phyloP scores from a whole-genome alignment of 495 filamentous ascomycete genomes.

The Penicillium daleae region DNA sequence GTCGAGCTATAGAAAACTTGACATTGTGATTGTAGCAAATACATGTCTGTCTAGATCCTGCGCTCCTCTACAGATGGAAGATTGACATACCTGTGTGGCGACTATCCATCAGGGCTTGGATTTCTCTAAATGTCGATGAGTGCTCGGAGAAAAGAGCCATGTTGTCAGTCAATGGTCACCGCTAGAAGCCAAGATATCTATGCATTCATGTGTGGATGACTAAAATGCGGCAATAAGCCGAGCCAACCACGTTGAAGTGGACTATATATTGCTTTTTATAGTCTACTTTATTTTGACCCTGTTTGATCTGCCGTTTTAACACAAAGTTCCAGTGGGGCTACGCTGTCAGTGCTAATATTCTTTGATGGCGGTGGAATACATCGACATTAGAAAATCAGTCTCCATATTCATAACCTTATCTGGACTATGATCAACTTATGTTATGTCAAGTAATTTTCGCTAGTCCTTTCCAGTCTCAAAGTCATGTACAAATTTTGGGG shows the following conservation, averaged over 20 bases:
- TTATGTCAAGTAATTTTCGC: background rate
- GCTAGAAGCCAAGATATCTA: background rate
- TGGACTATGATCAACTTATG: background rate
- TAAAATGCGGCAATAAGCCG: background rate
- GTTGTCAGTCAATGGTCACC: no score
- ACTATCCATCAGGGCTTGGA: no score
- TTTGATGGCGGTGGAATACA: background rate
- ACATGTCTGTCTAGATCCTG: no score
- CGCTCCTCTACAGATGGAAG: no score
- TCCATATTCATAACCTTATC: background rate
- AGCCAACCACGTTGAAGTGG: constrained; percentile 2
- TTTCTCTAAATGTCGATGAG: no score
- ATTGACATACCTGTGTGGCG: background rate
- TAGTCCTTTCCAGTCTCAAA: background rate
- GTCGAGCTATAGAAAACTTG: no score
- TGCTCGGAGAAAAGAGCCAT: background rate
- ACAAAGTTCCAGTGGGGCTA: no score
- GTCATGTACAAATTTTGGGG: constrained; percentile 12
- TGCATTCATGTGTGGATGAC: background rate
- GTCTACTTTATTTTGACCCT: constrained; percentile 2
- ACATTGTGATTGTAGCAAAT: no score
- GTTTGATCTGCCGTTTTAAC: background rate
- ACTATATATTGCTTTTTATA: background rate
- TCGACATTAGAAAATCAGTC: background rate
- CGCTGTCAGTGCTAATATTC: background rate